A percentile compares a stretch with the other conserved stretches of the same genome.
Conservation (phyloP, 352 stramenopile species). For the Discostella stelligera region DNA sequence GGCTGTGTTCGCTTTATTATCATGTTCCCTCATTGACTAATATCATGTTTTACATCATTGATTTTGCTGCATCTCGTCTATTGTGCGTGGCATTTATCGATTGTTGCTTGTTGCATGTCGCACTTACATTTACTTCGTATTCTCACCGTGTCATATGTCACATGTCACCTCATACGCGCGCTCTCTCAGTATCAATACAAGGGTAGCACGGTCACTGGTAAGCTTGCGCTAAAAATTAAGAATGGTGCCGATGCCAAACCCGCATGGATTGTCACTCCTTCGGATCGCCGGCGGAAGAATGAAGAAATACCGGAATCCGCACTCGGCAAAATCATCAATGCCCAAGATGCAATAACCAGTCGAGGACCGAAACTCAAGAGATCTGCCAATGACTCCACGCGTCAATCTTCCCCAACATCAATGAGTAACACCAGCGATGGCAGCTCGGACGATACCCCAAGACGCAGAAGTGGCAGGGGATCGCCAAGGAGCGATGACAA, state of each 20-base stretch:
- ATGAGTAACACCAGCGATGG: slow-evolving; percentile 12
- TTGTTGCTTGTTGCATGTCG: neutral
- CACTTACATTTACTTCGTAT: neutral
- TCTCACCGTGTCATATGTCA: neutral
- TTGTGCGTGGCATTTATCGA: neutral
- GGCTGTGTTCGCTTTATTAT: neutral
- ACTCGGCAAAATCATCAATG: slow-evolving; percentile 26
- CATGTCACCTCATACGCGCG: no score
- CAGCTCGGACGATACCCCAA: neutral
- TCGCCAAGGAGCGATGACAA: slow-evolving; percentile 2
- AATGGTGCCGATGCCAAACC: slow-evolving; percentile 6
- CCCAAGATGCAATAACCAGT: slow-evolving; percentile 13
- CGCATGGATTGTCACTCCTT: slow-evolving; percentile 30
- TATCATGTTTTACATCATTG: neutral
- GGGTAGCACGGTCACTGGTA: slow-evolving; percentile 30
- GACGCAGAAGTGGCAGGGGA: neutral
- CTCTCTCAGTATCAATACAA: slow-evolving; percentile 33
- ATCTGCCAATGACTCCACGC: neutral
- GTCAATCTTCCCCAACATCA: neutral
- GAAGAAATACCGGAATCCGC: slow-evolving; percentile 31
- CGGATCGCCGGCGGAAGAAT: slow-evolving; percentile 29
- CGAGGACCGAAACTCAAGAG: slow-evolving; percentile 4
- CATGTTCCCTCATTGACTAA: neutral
- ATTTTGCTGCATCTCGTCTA: neutral
- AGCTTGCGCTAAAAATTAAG: slow-evolving; percentile 28